phyloP scores from a whole-genome alignment of 345 rosid species.

The Bruguiera gymnorhiza region DNA sequence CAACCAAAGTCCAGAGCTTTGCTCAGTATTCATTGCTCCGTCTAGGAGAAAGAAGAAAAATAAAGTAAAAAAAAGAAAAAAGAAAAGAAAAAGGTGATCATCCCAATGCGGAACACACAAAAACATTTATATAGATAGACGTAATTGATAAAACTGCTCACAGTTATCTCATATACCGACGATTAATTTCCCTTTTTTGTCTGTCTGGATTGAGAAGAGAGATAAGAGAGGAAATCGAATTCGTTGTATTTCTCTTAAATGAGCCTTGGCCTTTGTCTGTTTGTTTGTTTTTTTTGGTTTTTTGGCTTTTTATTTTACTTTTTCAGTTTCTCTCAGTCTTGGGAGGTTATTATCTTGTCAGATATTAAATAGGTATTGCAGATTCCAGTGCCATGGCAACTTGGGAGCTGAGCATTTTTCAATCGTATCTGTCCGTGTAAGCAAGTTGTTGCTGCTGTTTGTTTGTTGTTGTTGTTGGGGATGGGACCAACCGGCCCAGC shows the following conservation, averaged over 20 bases:
- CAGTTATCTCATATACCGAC: constrained; percentile 14
- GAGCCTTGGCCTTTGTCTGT: neutral
- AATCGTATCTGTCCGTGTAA: constrained; percentile 36
- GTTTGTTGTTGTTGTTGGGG: constrained; percentile 18
- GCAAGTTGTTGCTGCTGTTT: constrained; percentile 35
- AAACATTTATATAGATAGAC: too few species aligned
- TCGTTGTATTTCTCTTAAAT: too few species aligned
- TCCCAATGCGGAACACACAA: neutral
- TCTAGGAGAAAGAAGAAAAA: neutral
- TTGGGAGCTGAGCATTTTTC: constrained; percentile 32
- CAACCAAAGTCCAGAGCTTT: constrained; percentile 4
- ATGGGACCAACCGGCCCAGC: constrained; percentile 50
- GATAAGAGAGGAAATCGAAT: neutral
- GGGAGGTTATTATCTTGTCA: constrained; percentile 33
- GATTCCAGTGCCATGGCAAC: constrained; percentile 41
- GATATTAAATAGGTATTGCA: constrained; percentile 41
- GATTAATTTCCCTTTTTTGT: constrained; percentile 4
- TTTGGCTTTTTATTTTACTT: neutral
- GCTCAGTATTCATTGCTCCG: neutral
- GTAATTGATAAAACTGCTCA: neutral
- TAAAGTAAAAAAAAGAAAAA: neutral
- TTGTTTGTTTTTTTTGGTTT: neutral
- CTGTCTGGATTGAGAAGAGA: constrained; percentile 7
- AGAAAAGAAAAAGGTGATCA: neutral
- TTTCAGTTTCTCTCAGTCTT: neutral